Evolutionary conservation across 257 asterid species (phyloP), one percentile per base, ranked within the genome.

Genomic region (Solanum ossicruentum): DNA sequence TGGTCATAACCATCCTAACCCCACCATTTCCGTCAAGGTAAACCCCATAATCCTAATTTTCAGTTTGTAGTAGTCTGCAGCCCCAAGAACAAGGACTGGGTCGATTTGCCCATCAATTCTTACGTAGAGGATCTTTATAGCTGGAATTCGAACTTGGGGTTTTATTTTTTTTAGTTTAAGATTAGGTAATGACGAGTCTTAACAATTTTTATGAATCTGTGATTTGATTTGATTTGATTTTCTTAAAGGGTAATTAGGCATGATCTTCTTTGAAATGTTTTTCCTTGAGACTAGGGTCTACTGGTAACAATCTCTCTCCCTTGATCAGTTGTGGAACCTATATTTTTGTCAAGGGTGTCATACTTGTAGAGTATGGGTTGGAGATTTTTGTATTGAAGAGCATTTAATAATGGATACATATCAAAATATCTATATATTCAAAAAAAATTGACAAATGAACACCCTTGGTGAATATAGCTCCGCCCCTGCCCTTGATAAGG

Each of bases 11-110:
- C 91, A 86, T 57, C 91, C 92, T 47, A 87, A 85, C n/a, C 99
- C 97, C 81, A 90, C 97, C 84, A 88, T 95, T 83, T 92, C 98
- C 87, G 78, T 92, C 79, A 94, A 95, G 98, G 99, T 95, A 84
- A 84, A 65, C 86, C 87, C 86, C 52, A 57, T 86, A 36, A 8
- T 69, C 54, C 23, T 57, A 10, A 67, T 67, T 67, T 54, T 69
- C 78, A 17, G 52, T 69, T 6, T 69, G 52, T 17, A 69, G 21
- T 73, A 10, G 17, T 45, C 49, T 15, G 56, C 60, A 3, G 9
- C 60, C 20, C 60, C 81, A 0, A 12, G 13, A 8, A 21, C 39
- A 47, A 13, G 23, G 10, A 28, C 3, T 8, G 21, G 21, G 81
- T 3, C 21, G 10, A 87, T 93, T 23, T 39, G 10, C 81, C 17